Percentiles rank a stretch among this genome's conserved stretches.
Evolutionary conservation across 73 alveolate species (phyloP).

Genomic region (Paramecium primaurelia): DNA sequence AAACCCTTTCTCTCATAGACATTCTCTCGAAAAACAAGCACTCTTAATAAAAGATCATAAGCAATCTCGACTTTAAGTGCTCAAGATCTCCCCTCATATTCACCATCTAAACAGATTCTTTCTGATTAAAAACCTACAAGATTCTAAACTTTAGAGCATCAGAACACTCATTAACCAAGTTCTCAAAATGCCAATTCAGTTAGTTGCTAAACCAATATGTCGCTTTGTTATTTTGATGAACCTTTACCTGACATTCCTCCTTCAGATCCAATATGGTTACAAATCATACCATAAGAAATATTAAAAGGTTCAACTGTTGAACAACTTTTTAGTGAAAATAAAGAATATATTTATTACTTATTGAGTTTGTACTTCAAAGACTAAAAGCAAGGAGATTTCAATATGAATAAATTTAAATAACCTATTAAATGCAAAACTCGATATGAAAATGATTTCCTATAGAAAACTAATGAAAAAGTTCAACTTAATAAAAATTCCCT

Average conservation of each 20-base stretch:
- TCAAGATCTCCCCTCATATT: background rate
- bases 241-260: slow-evolving; percentile 26
- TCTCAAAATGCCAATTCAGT: slow-evolving; percentile 15
- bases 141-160: background rate
- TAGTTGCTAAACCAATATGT: background rate
- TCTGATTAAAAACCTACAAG: background rate
- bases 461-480: background rate
- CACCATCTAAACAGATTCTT: background rate
- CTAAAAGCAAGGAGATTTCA: background rate
- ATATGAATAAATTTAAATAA: background rate
- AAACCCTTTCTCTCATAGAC: background rate
- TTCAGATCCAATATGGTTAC: slow-evolving; percentile 25
- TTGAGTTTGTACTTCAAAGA: background rate
- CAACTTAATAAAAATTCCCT: background rate
- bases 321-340: background rate
- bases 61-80: background rate
- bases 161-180: background rate
- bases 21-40: background rate
- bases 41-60: background rate
- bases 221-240: background rate
- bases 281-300: background rate
- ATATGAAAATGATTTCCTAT: background rate
- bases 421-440: background rate
- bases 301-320: background rate
- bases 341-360: background rate